A percentile compares a stretch with the other conserved stretches of the same genome.
These are phyloP conservation scores for Nemania sp. DNA, from an alignment of 2,329 filamentous ascomycete species.

Conservation along the genomic window DNA sequence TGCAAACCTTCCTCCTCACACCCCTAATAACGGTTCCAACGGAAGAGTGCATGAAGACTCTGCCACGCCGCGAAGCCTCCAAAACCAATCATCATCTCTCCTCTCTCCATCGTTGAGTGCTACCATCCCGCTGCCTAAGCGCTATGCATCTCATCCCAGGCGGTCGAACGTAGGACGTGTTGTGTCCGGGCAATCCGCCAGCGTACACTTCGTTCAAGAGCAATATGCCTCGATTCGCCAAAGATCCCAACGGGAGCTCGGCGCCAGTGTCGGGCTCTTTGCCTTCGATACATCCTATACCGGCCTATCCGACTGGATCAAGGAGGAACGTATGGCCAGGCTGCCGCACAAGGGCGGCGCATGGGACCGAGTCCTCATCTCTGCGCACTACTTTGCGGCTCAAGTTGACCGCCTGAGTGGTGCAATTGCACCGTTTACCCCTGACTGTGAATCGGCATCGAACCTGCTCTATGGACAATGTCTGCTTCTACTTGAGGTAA, in stretches of 20 bases:
- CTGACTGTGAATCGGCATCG: slow-evolving; percentile 17
- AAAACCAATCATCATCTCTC: neutral
- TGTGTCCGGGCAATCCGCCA: slow-evolving; percentile 8
- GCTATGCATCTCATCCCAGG: neutral
- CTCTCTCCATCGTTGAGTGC: slow-evolving; percentile 13
- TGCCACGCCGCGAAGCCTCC: neutral
- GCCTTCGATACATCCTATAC: slow-evolving; percentile 24
- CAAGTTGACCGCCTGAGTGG: slow-evolving; percentile 25
- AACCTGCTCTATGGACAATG: slow-evolving; percentile 27
- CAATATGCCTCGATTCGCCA: slow-evolving; percentile 23
- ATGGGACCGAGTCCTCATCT: slow-evolving; percentile 26
- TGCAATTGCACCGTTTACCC: slow-evolving; percentile 25
- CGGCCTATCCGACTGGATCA: slow-evolving; percentile 24
- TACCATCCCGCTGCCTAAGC: slow-evolving; percentile 15
- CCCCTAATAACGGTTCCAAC: neutral
- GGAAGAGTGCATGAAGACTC: neutral
- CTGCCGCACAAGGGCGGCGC: slow-evolving; percentile 22
- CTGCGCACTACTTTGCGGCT: slow-evolving; percentile 19
- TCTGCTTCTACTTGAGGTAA: slow-evolving; percentile 24
- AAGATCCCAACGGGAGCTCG: slow-evolving; percentile 22
- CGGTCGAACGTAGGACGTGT: slow-evolving; percentile 17
- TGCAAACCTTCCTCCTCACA: neutral
- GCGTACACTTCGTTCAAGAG: slow-evolving; percentile 17
- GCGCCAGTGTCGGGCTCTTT: slow-evolving; percentile 15
- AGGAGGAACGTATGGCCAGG: slow-evolving; percentile 20